phyloP scores from a whole-genome alignment of 208 protist species.

The Wallacemonas rigidus region DNA sequence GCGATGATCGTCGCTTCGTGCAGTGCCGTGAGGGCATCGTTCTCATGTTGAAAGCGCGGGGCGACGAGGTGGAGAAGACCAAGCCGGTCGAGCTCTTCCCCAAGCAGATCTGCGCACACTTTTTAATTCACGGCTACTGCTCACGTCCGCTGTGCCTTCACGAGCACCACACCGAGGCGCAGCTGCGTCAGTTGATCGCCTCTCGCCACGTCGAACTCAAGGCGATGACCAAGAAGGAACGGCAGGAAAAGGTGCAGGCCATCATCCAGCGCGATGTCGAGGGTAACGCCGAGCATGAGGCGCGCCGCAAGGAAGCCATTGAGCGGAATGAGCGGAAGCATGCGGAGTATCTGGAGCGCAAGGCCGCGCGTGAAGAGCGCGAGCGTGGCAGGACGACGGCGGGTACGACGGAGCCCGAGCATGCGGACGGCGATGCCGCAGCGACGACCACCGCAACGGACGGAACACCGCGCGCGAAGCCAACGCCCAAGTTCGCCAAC shows the following conservation, averaged over 20 bases:
- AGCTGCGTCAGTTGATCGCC: conserved; percentile 80
- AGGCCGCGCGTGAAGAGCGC: background rate
- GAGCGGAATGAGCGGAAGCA: conserved; percentile 24
- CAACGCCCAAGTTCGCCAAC: background rate
- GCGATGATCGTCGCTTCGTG: conserved; percentile 65
- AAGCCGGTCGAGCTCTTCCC: conserved; percentile 89
- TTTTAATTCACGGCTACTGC: conserved; percentile 86
- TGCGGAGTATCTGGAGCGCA: conserved; percentile 21
- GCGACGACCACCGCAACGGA: conserved; percentile 4
- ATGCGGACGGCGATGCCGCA: conserved; percentile 19
- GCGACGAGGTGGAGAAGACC: conserved; percentile 62
- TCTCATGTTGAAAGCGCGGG: conserved; percentile 81
- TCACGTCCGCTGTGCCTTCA: conserved; percentile 77
- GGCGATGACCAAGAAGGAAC: conserved; percentile 79
- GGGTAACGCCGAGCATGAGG: conserved; percentile 48
- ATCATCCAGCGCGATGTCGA: conserved; percentile 68
- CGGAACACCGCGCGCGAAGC: background rate
- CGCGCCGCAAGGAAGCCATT: conserved; percentile 30
- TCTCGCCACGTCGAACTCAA: conserved; percentile 72
- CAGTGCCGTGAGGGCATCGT: conserved; percentile 75
- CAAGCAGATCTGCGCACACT: conserved; percentile 86
- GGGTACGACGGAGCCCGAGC: conserved; percentile 19
- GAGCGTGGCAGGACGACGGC: conserved; percentile 30
- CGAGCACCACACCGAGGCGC: conserved; percentile 78
- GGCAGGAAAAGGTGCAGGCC: conserved; percentile 59